Evolutionary conservation across 1,284 basidiomycete species (phyloP), one percentile per base, ranked within the genome.

Genomic region (Cutaneotrichosporon sp.): DNA sequence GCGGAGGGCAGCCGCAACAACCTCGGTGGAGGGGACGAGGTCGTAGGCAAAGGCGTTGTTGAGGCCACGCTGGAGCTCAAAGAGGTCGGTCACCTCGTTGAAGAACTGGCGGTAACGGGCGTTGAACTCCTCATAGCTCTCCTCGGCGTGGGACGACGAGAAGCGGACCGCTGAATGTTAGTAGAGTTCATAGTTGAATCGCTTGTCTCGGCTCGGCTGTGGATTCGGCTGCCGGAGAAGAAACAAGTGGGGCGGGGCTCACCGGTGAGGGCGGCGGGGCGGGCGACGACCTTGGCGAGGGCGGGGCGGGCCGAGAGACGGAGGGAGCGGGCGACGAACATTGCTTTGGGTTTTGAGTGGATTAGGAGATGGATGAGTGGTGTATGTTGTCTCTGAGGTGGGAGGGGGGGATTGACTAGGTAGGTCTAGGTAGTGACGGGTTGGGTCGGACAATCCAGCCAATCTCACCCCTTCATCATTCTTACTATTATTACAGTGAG

Each of bases 41-140:
- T 99, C 96, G 82, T 99, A 96, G 1, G 96, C 92, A 80, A 99
- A 99, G 83, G 93, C 97, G 86, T 99, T 99, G 87, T 99, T 99
- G 73, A 99, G 85, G 56, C 96, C 96, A 66, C 96, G 90, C 83
- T 97, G 93, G 70, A 96, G 89, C 84, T 98, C 95, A 79, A 98
- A 98, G 68, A 97, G 87, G 84, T 98, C 96, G 79, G 93, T 88
- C 60, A 94, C 93, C 61, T 87, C 86, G 77, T 90, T 84, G 85
- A 98, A 98, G 84, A 98, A 99, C 72, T 86, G 85, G 77, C 92
- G 89, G 83, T 97, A 98, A 77, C 95, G 91, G 68, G 89, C 85
- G 78, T 91, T 93, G 85, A 98, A 97, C 61, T 89, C 86, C 80
- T 97, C 95, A 81, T 92, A 98, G 30, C 91, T 87, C 84, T 98